phyloP scores from a whole-genome alignment of 371 early-diverging fungal genomes.

The Dichotomocladium elegans region DNA sequence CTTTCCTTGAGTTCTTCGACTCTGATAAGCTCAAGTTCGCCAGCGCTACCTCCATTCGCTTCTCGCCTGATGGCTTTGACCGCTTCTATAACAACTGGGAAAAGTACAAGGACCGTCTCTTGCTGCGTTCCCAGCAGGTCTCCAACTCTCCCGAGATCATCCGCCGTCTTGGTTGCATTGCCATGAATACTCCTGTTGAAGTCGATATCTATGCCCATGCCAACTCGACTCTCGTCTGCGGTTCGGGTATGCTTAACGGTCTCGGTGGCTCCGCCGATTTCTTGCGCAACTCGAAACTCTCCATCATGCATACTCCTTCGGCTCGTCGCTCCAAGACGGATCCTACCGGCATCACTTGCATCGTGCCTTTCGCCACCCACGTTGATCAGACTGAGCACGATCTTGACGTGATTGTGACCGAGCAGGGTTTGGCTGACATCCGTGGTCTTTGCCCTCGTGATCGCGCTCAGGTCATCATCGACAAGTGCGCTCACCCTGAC shows the following conservation, averaged over 20 bases:
- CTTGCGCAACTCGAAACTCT: constrained; percentile 47
- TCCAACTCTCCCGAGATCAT: constrained; percentile 53
- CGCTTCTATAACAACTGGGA: constrained; percentile 51
- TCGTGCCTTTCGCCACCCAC: constrained; percentile 50
- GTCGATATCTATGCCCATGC: constrained; percentile 55
- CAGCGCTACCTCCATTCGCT: constrained; percentile 51
- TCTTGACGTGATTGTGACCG: constrained; percentile 49
- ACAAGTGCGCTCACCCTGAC: constrained; percentile 54
- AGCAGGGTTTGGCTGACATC: constrained; percentile 53
- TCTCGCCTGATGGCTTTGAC: constrained; percentile 52
- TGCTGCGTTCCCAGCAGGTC: constrained; percentile 52
- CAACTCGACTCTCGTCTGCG: constrained; percentile 50
- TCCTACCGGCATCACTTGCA: constrained; percentile 46
- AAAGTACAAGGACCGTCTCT: constrained; percentile 39
- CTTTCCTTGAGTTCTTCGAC: constrained; percentile 53
- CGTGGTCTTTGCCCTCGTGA: constrained; percentile 52
- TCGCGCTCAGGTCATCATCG: constrained; percentile 47
- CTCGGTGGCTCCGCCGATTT: constrained; percentile 52
- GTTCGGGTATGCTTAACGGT: constrained; percentile 54
- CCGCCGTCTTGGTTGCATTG: constrained; percentile 51
- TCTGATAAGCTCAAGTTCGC: constrained; percentile 50
- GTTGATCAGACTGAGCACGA: constrained; percentile 56
- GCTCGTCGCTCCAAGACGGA: constrained; percentile 47
- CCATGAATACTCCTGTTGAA: constrained; percentile 58
- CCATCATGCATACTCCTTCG: constrained; percentile 54